Base-by-base conservation (phyloP, 192 early-diverging fungal species). In the Coemansia sp. region DNA sequence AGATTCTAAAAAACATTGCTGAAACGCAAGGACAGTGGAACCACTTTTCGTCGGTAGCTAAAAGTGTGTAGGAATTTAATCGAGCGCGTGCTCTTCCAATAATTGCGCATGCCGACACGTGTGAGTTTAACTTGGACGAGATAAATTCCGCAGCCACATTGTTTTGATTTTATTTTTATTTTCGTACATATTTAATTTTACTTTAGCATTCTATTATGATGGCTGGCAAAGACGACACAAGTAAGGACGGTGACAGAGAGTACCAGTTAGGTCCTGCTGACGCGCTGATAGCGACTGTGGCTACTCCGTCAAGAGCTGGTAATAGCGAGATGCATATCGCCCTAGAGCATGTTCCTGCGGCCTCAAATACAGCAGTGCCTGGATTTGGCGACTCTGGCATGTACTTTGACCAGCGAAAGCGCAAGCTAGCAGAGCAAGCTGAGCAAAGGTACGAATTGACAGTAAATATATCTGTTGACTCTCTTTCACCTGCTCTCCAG, bases 341-440 rank as follows among this genome's bases (percentile, higher is more conserved):
- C 7, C 31, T 60, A 18, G 33, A 34, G 31, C 16, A n/a, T 18
- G 33, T 31, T 60, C 57, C 57, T 2, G 57, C 29, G 7, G 31
- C 8, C 16, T 15, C 11, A 11, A 63, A 20, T 47, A 10, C 40
- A 44, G 36, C 9, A 9, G 67, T 51, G 15, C 80, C 73, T 5
- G 67, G 40, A 4, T 82, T 75, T 70, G 80, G 76, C 27, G 80
- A 78, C 36, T 75, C 57, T 33, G 61, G 70, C 51, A 51, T 63
- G 18, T 83, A 83, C 29, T 78, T 78, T 72, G 66, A 54, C 29
- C 68, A 83, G 62, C 72, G 76, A 20, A 83, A 83, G 52, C 69
- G 63, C 46, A 78, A 83, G 49, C 73, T 83, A 20, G 80, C 80
- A 9, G 70, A 77, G 70, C 80, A 83, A 42, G 75, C 80, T 5